phyloP scores from a whole-genome alignment of 805 yeast species.

The Torulaspora maleeae region DNA sequence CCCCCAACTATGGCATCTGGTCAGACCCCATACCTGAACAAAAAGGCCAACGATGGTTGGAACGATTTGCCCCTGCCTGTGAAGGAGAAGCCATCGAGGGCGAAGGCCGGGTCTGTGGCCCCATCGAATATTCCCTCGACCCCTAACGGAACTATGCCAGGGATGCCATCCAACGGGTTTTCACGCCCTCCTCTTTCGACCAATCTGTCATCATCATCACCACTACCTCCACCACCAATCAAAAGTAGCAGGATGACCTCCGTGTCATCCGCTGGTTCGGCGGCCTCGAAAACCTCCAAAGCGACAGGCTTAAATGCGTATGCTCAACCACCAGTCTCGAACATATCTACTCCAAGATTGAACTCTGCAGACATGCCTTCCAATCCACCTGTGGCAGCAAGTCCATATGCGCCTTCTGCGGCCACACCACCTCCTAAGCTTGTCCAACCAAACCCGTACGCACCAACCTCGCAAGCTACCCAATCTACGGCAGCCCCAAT shows the following conservation, averaged over 20 bases:
- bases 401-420: conserved; percentile 17
- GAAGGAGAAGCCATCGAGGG: conserved; percentile 32
- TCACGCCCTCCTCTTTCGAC: conserved; percentile 33
- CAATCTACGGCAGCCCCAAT: conserved; percentile 9
- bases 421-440: conserved; percentile 22
- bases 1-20: conserved; percentile 36
- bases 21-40: conserved; percentile 35
- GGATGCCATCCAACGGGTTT: conserved; percentile 11
- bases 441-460: conserved; percentile 30
- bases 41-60: conserved; percentile 38
- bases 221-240: conserved; percentile 25
- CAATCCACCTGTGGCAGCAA: conserved; percentile 16
- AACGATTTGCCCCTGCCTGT: conserved; percentile 35
- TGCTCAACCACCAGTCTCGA: conserved; percentile 11
- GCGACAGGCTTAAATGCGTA: conserved; percentile 16
- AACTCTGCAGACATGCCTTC: conserved; percentile 9
- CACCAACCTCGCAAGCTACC: conserved; percentile 30
- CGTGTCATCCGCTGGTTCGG: conserved; percentile 14
- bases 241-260: conserved; percentile 16
- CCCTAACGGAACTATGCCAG: conserved; percentile 9
- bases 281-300: conserved; percentile 9
- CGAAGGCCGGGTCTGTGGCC: conserved; percentile 38
- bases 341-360: conserved; percentile 8
- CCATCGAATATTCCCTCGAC: conserved; percentile 21
- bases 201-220: conserved; percentile 21